Base-by-base conservation (phyloP, 2,329 filamentous ascomycete species). In the Claviceps sorghi region DNA sequence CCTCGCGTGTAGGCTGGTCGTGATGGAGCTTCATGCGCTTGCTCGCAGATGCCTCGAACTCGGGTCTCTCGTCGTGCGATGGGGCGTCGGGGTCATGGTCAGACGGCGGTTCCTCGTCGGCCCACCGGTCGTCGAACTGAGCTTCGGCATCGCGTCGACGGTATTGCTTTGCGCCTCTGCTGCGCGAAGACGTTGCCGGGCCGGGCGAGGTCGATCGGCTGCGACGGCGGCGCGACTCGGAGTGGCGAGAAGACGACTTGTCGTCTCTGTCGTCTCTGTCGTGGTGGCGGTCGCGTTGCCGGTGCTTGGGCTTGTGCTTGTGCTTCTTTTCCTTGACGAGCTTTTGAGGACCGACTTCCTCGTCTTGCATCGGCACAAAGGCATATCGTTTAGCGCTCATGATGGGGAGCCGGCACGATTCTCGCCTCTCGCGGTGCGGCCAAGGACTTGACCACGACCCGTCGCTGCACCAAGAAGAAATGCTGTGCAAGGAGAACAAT, bases 51-150 rank as follows among this genome's bases (percentile, higher is more conserved):
- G 86, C 82, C 45, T 77, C 70, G 48, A 86, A 84, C 17, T 85
- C 82, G 1, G 72, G 71, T 49, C 75, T 74, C 22, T 75, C 73
- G 4, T 72, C 72, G 11, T 69, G 67, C 11, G 68, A 67, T 9
- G 22, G 17, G 11, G 47, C 42, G 32, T 69, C 71, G 4, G 65
- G 63, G 6, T 58, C 62, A 13, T 70, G 69, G 17, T 70, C 69
- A 0, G 75, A 72, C 0, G 66, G 64, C 29, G 72, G 71, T 59
- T 87, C 85, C 61, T 90, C 85, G 59, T 93, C 87, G 1, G 82
- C 88, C 88, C 88, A 94, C 51, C 86, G 74, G 61, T 89, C 84
- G 48, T 89, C 84, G 57, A 84, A 83, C 57, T 86, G 79, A 36
- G 54, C 62, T 57, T 66, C 62, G 58, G 65, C 55, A 57, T 69